Conservation (phyloP, 495 filamentous ascomycete genomes). For the Margaritispora aquatica region DNA sequence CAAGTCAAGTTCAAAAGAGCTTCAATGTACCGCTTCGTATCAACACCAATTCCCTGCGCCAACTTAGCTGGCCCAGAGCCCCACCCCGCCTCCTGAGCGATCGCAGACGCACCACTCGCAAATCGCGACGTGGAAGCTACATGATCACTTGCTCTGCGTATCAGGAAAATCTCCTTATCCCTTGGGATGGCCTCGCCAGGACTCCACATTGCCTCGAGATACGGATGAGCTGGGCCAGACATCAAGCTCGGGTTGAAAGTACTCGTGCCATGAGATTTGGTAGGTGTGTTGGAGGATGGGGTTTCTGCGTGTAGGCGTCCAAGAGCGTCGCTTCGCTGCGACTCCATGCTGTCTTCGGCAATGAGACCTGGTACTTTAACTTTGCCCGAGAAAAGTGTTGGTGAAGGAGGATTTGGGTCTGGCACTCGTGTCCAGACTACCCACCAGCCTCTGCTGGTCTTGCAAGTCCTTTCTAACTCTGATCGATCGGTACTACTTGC, state of each 20-base stretch:
- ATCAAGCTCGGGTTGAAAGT: constrained; percentile 9
- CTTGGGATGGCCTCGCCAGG: constrained; percentile 15
- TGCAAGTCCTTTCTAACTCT: constrained; percentile 81
- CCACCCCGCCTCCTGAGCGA: constrained; percentile 32
- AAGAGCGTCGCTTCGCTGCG: not conserved
- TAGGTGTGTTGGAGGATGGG: not conserved
- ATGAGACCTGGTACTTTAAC: constrained; percentile 7
- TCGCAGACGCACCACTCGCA: constrained; percentile 8
- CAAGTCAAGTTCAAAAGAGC: constrained; percentile 52
- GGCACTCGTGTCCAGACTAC: constrained; percentile 82
- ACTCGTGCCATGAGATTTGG: constrained; percentile 6
- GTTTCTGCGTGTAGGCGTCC: not conserved
- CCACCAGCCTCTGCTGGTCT: constrained; percentile 94
- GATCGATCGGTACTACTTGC: constrained; percentile 49
- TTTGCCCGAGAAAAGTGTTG: constrained; percentile 1
- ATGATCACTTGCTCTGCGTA: constrained; percentile 72
- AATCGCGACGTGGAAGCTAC: constrained; percentile 25
- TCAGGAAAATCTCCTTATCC: constrained; percentile 69
- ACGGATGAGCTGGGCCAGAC: constrained; percentile 23
- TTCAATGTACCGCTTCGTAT: constrained; percentile 83
- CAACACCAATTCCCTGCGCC: constrained; percentile 82
- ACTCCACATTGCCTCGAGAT: constrained; percentile 7
- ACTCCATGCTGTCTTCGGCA: constrained; percentile 2
- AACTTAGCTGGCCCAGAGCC: constrained; percentile 49
- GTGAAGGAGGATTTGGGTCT: constrained; percentile 26